Evolutionary conservation across 352 stramenopile species (phyloP), one percentile per base, ranked within the genome.

Genomic region (Pythium dissimile): DNA sequence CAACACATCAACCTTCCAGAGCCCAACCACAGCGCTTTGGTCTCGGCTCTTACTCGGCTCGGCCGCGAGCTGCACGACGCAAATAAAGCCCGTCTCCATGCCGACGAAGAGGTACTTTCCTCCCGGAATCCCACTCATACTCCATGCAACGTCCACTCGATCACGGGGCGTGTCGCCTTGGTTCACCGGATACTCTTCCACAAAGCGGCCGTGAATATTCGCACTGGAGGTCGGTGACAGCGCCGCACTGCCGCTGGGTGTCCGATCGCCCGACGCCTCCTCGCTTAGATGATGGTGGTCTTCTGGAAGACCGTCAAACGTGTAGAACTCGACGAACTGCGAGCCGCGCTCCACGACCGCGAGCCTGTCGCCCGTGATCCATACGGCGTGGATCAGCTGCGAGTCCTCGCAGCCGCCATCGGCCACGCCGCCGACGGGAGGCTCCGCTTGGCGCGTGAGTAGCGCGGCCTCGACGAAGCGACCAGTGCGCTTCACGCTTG

Each of bases 1-100:
- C 1, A 83, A 57, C 7, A 92, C 80, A 44, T 92, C 82, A 60
- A 92, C 90, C 60, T 89, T 89, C 82, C 82, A 92, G 6, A 89
- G 67, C 34, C 76, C 75, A 5, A 73, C 73, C 6, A 62, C 63
- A 13, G 37, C 55, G 20, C 47, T 48, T 2, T 45, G 51, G 20
- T 62, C 64, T 12, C 69, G 11, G 30, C 32, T 3, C 9, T n/a
- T n/a, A 21, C 30, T n/a, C 21, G 26, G 30, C 56, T 51, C 27
- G 49, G 39, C 18, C 24, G 67, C 59, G 26, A 89, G 67, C 43
- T 90, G 71, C 26, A 89, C 62, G 26, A 92, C 82, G 32, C 67
- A 73, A 38, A 92, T 79, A 49, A 92, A 62, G 0, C 82, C 82
- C 64, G 74, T 90, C 23, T 76, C 59, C 80, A 89, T 89, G 23